These are phyloP conservation scores for Plectosphaerella sp. DNA, from an alignment of 2,329 filamentous ascomycete species.

Conservation along the genomic window DNA sequence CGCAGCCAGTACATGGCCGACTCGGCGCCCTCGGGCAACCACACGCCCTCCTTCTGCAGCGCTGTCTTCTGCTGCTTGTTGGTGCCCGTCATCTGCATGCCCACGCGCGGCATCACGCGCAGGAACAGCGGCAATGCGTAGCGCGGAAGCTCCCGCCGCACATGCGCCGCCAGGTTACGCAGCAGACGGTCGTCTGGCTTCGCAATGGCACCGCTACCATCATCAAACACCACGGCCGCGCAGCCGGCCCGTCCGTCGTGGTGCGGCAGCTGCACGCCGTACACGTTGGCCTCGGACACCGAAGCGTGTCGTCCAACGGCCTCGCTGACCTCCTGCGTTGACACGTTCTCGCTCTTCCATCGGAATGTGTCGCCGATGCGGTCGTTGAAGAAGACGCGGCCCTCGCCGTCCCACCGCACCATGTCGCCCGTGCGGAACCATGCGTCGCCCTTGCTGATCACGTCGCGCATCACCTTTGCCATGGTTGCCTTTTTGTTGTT, in stretches of 20 bases:
- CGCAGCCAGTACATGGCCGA: constrained; percentile 62
- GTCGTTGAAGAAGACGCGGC: constrained; percentile 75
- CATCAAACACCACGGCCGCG: constrained; percentile 60
- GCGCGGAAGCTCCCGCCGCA: constrained; percentile 54
- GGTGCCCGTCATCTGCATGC: constrained; percentile 70
- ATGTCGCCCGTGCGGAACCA: constrained; percentile 87
- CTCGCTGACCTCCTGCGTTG: constrained; percentile 76
- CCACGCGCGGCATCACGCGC: constrained; percentile 53
- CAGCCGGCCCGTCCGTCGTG: constrained; percentile 85
- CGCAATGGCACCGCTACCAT: constrained; percentile 29
- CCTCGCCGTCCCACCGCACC: constrained; percentile 65
- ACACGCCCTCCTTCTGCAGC: constrained; percentile 69
- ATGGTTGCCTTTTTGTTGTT: constrained; percentile 66
- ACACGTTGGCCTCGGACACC: constrained; percentile 78
- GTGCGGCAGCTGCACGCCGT: constrained; percentile 72
- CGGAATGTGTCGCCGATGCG: constrained; percentile 74
- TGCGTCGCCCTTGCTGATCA: constrained; percentile 70
- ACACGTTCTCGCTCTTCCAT: constrained; percentile 82
- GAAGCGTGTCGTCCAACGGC: constrained; percentile 62
- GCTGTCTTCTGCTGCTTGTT: constrained; percentile 84
- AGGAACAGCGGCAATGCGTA: constrained; percentile 79
- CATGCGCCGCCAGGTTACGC: constrained; percentile 57
- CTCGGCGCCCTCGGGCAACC: constrained; percentile 49
- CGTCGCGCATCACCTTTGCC: constrained; percentile 69
- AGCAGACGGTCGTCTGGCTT: constrained; percentile 41